These are phyloP conservation scores for Asterochloris sp. DNA, from an alignment of 139 green algal species.

Conservation along the genomic window DNA sequence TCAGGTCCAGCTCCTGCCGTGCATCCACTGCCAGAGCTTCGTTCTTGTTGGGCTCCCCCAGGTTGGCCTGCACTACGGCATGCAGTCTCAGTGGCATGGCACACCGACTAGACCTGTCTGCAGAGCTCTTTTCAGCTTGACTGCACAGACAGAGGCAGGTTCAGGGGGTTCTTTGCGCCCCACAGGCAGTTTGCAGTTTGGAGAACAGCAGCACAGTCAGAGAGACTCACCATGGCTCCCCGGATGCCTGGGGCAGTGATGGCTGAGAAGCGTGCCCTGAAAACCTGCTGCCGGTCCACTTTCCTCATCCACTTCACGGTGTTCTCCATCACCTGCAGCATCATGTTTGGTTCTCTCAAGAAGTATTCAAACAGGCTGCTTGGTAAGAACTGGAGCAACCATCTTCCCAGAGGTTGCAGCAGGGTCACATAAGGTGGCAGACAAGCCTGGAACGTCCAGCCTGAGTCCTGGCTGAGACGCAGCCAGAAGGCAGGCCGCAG, in stretches of 20 bases:
- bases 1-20: slow-evolving; percentile 79
- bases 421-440: neutral
- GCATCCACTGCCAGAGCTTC: slow-evolving; percentile 85
- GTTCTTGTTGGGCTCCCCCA: slow-evolving; percentile 71
- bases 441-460: neutral
- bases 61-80: slow-evolving; percentile 27
- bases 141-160: too few species aligned
- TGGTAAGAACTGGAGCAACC: neutral
- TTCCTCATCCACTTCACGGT: slow-evolving; percentile 50
- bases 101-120: too few species aligned
- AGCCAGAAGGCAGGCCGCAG: too few species aligned
- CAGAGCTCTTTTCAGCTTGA: too few species aligned
- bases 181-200: too few species aligned
- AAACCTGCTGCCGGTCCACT: slow-evolving; percentile 44
- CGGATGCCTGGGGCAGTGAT: slow-evolving; percentile 73
- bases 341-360: neutral
- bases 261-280: slow-evolving; percentile 72
- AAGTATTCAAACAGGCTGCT: neutral
- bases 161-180: too few species aligned
- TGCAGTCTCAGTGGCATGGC: neutral
- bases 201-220: too few species aligned
- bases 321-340: slow-evolving; percentile 72
- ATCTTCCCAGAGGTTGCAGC: neutral
- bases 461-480: too few species aligned
- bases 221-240: slow-evolving; percentile 63